Conservation (phyloP, 257 asterid genomes). For the Nicotiana paniculata region DNA sequence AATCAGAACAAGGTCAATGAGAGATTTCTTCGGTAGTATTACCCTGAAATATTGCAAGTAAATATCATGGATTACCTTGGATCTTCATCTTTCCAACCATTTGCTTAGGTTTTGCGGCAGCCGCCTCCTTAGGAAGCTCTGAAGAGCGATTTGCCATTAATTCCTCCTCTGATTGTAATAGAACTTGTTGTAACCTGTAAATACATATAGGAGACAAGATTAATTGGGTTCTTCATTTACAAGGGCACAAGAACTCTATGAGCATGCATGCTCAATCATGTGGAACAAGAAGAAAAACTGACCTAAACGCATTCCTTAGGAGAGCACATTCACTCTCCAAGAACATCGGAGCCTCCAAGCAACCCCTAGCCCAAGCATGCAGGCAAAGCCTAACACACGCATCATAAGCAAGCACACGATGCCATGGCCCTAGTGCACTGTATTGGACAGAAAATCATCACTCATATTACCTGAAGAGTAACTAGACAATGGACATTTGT, state of each 20-base stretch:
- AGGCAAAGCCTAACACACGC: constrained; percentile 56
- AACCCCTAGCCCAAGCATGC: constrained; percentile 54
- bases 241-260: not conserved
- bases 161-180: constrained; percentile 49
- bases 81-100: constrained; percentile 54
- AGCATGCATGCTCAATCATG: not conserved
- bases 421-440: constrained; percentile 53
- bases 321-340: constrained; percentile 44
- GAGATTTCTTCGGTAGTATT: not conserved
- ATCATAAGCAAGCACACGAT: constrained; percentile 43
- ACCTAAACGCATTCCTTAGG: constrained; percentile 40
- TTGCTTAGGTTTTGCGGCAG: constrained; percentile 42
- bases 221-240: not conserved
- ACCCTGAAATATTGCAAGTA: not conserved
- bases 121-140: constrained; percentile 35
- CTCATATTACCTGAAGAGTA: not conserved
- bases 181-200: constrained; percentile 43
- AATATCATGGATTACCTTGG: constrained; percentile 28
- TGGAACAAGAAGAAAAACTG: constrained; percentile 15
- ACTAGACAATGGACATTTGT: not conserved
- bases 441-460: constrained; percentile 4
- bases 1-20: not conserved
- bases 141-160: constrained; percentile 37
- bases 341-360: constrained; percentile 55
- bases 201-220: not conserved